Percentiles rank a stretch among this genome's conserved stretches.
Conservation (phyloP, 257 asterid species). For the Solanum gandarillasii region DNA sequence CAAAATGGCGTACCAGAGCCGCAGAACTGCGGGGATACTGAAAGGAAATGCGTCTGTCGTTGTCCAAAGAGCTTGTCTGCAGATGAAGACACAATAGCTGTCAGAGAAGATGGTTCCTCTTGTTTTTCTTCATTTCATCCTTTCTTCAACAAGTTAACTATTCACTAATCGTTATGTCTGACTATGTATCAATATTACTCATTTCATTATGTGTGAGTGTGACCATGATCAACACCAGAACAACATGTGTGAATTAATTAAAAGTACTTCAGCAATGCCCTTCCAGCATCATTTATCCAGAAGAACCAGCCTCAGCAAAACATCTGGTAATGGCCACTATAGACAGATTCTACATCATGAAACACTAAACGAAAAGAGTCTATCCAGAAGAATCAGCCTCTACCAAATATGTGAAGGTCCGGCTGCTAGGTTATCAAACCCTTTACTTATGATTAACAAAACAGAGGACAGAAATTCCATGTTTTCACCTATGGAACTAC, state of each 20-base stretch:
- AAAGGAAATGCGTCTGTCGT: slow-evolving; percentile 62
- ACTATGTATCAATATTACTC: neutral
- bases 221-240: neutral
- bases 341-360: neutral
- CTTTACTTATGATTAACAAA: neutral
- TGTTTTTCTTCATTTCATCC: neutral
- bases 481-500: neutral
- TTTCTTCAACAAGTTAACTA: neutral
- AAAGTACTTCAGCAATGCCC: neutral
- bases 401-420: neutral
- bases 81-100: slow-evolving; percentile 7
- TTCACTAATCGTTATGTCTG: neutral
- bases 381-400: neutral
- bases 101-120: neutral
- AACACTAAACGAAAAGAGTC: neutral
- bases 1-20: slow-evolving; percentile 33
- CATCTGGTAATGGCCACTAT: neutral
- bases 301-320: neutral
- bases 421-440: neutral
- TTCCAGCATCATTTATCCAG: neutral
- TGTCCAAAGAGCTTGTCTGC: slow-evolving; percentile 65
- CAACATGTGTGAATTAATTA: neutral
- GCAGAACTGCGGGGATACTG: slow-evolving; percentile 40
- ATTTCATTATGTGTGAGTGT: neutral
- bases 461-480: neutral